Evolutionary conservation across 192 early-diverging fungal species (phyloP), one percentile per base, ranked within the genome.

Genomic region (Phycomyces blakesleeanus): DNA sequence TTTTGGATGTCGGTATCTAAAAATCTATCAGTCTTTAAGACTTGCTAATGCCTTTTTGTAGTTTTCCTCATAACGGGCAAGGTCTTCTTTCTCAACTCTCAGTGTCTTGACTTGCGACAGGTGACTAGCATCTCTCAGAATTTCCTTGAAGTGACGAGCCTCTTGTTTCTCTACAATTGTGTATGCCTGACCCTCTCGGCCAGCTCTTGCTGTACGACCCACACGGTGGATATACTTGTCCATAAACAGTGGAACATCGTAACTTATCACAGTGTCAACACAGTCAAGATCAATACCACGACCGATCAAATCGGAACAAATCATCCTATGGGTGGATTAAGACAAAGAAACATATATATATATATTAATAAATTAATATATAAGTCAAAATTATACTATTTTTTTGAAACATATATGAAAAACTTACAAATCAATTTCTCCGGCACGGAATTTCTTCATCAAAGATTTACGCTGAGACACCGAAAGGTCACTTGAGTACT

Each of bases 221-320:
- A 94, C 90, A 59, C 95, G 85, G 64, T 98, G 95, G n/a, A 94
- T 83, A 64, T 96, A 98, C 70, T 87, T 86, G 61, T 86, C 83
- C 82, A 91, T 88, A 38, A 90, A 85, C 10, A 79, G 68, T 16
- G 94, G 92, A 29, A 88, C 81, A 62, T 98, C 95, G 74, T 95
- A 93, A 67, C 91, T 91, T 51, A 98, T 82, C 7, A 97, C 94
- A 5, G 76, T 74, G 12, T 81, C 77, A 6, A 98, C 90, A 50
- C 78, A 73, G 22, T 90, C 86, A 18, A 98, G 78, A 75, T 98
- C 93, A 68, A 96, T 80, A 44, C 95, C 95, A 61, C 95, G 92
- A 34, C 89, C 87, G 61, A 94, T 85, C 52, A 95, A 70, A 69
- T 97, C 95, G 6, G 93, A 93, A 51, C 85, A 87, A 27, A 97